A percentile compares a stretch with the other conserved stretches of the same genome.
Conservation (phyloP, 2,329 filamentous ascomycete genomes). For the Fusarium armeniacum region DNA sequence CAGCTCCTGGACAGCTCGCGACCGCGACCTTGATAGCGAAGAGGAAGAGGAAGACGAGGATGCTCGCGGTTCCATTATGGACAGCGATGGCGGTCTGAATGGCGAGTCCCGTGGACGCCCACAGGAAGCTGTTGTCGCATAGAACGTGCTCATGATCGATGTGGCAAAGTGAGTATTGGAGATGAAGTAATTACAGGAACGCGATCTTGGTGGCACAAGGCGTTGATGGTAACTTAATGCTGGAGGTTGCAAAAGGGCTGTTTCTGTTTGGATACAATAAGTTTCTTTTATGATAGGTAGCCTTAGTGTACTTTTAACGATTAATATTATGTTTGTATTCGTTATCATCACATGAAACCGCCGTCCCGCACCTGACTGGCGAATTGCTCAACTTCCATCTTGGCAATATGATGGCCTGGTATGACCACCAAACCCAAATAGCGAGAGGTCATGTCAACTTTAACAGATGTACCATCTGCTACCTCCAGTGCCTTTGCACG, state of each 20-base stretch:
- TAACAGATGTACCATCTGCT: slow-evolving; percentile 61
- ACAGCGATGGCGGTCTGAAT: slow-evolving; percentile 67
- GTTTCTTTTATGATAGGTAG: slow-evolving; percentile 45
- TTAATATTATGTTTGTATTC: slow-evolving; percentile 45
- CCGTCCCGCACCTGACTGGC: slow-evolving; percentile 63
- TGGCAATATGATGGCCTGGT: slow-evolving; percentile 85
- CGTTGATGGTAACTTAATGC: slow-evolving; percentile 48
- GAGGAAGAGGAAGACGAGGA: slow-evolving; percentile 76
- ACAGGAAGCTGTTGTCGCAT: slow-evolving; percentile 65
- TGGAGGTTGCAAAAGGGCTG: slow-evolving; percentile 45
- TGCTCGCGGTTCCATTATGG: slow-evolving; percentile 63
- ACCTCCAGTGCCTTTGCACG: slow-evolving; percentile 56
- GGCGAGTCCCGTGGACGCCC: slow-evolving; percentile 70
- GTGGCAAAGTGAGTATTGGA: slow-evolving; percentile 20
- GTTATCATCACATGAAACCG: slow-evolving; percentile 24
- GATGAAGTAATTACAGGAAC: slow-evolving; percentile 39
- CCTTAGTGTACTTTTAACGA: slow-evolving; percentile 50
- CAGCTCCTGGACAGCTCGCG: slow-evolving; percentile 87
- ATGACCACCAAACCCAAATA: slow-evolving; percentile 92
- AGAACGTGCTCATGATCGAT: slow-evolving; percentile 41
- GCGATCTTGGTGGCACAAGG: slow-evolving; percentile 46
- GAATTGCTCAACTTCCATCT: slow-evolving; percentile 89
- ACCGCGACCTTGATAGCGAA: slow-evolving; percentile 73
- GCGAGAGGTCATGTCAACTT: slow-evolving; percentile 82
- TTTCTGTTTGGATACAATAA: slow-evolving; percentile 36